These are phyloP conservation scores for Coemansia sp. DNA, from an alignment of 192 early-diverging fungal genomes.

Conservation along the genomic window DNA sequence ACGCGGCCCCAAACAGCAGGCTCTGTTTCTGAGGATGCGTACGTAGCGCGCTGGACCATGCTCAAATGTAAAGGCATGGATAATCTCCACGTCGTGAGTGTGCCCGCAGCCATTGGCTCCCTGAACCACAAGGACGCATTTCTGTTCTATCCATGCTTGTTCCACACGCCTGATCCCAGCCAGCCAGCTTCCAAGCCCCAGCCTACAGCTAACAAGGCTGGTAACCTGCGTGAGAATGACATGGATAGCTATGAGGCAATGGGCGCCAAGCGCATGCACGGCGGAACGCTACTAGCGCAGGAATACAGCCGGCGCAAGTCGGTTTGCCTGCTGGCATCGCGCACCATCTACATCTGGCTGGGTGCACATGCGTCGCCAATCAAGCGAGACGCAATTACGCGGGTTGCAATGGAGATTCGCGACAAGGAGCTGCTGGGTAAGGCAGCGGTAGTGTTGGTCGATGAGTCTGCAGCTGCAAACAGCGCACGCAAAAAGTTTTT, in stretches of 20 bases:
- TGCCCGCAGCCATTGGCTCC: slow-evolving; percentile 28
- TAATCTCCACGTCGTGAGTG: slow-evolving; percentile 48
- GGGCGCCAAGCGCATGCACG: neutral
- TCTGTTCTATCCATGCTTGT: slow-evolving; percentile 43
- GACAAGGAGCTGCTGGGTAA: slow-evolving; percentile 43
- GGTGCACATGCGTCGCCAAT: slow-evolving; percentile 43
- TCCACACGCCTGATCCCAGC: slow-evolving; percentile 11
- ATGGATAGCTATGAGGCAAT: neutral
- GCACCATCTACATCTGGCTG: slow-evolving; percentile 47
- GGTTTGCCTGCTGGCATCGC: slow-evolving; percentile 34
- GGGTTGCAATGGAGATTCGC: slow-evolving; percentile 47
- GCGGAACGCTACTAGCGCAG: slow-evolving; percentile 21
- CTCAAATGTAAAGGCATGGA: slow-evolving; percentile 49
- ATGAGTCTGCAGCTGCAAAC: slow-evolving; percentile 34
- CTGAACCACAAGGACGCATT: slow-evolving; percentile 53
- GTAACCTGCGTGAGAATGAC: neutral
- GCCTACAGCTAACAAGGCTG: neutral
- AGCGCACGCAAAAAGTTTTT: slow-evolving; percentile 45
- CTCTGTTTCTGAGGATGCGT: neutral
- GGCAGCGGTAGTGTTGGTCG: slow-evolving; percentile 32
- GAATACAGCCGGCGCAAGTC: slow-evolving; percentile 43
- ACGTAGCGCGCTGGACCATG: slow-evolving; percentile 41
- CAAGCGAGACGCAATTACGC: slow-evolving; percentile 47
- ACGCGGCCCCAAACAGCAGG: neutral
- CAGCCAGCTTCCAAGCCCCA: neutral